Conservation (phyloP, 169 alveolate genomes). For the Plasmodium gaboni region DNA sequence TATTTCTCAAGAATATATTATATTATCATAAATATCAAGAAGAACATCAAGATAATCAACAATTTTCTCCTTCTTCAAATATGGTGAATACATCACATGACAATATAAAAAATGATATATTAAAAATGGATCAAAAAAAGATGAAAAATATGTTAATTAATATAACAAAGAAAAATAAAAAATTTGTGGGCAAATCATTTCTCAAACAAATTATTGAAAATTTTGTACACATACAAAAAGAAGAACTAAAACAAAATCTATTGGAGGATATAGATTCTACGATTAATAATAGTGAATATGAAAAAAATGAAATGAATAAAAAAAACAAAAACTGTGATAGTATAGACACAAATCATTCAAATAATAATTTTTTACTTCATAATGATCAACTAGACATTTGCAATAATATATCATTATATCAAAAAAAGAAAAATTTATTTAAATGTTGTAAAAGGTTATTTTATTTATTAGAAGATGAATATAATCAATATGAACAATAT, state of each 20-base stretch:
- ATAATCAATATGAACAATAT: not conserved
- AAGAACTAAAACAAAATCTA: not conserved
- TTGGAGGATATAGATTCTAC: not conserved
- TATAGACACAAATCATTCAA: not conserved
- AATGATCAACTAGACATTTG: no score
- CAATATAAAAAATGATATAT: no score
- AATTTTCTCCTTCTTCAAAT: not conserved
- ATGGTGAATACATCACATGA: no score
- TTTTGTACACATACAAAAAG: not conserved
- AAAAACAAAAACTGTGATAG: not conserved
- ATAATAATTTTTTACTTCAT: no score
- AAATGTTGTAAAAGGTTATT: conserved; percentile 19
- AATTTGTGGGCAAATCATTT: not conserved
- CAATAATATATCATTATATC: not conserved
- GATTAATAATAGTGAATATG: not conserved
- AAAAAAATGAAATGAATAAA: not conserved
- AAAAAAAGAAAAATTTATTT: not conserved
- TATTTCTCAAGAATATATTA: conserved; percentile 15
- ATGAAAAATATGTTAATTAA: not conserved
- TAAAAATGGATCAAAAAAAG: no score
- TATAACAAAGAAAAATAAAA: not conserved
- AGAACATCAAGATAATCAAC: not conserved
- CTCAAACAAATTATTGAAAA: not conserved
- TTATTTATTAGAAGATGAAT: conserved; percentile 11
- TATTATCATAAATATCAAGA: not conserved